Evolutionary conservation across 805 yeast genomes (phyloP), one percentile per base, ranked within the genome.

Genomic region (Lipomyces orientalis): DNA sequence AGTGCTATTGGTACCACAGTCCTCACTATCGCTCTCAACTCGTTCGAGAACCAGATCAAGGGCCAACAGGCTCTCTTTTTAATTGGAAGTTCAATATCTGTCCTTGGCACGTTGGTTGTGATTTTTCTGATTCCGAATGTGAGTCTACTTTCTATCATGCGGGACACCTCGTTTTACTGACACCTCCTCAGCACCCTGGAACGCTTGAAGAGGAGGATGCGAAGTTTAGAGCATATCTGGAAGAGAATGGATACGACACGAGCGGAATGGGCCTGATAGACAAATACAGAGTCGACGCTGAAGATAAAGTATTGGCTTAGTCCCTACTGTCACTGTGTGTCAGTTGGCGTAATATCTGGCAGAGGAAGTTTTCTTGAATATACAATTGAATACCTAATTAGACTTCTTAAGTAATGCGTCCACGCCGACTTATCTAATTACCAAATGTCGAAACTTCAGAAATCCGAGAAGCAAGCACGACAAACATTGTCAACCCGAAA

Each of bases 191-290:
- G 49, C 49, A 43, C 22, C 49, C 49, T 16, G 8, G 9, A 4
- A 43, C 49, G 19, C 49, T 43, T 4, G 49, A 43, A 43, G 49
- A 43, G 22, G 49, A 16, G 8, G 49, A 43, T 43, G 12, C 14
- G 3, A 43, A 43, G 9, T 43, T 43, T 16, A 14, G 49, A 43
- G 49, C 1, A 16, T 43, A 43, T 12, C 19, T 43, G 19, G 49
- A 43, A 43, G 49, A 43, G 49, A 43, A 43, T 43, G 49, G 49
- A 43, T 43, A 43, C 19, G 49, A 43, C 49, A 43, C 49, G 7
- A 43, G 49, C 16, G 49, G 7, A 16, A 43, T 43, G 49, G 49
- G 49, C 19, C 14, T 43, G 19, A 12, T 16, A 19, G 49, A 6
- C 6, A 43, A 43, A n/a, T 12, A 43, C n/a, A n/a, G n/a, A n/a